Percentiles rank a stretch among this genome's conserved stretches.
These are phyloP conservation scores for Leishmania tropica DNA, from an alignment of 208 protist genomes.

Conservation along the genomic window DNA sequence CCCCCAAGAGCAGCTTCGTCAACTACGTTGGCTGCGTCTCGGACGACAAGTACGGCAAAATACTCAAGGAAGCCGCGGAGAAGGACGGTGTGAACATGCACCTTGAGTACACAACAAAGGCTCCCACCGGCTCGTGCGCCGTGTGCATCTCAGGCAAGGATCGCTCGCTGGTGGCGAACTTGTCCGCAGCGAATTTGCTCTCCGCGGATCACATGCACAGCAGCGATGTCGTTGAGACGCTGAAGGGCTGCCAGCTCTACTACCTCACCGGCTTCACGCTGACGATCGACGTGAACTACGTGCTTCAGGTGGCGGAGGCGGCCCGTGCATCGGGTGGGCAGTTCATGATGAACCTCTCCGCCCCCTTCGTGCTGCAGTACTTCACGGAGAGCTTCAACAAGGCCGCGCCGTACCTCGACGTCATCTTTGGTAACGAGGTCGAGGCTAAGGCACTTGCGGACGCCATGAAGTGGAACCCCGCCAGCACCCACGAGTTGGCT, in stretches of 20 bases:
- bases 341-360: constrained; percentile 96
- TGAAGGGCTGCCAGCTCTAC: constrained; percentile 59
- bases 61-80: constrained; percentile 81
- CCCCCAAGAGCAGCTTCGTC: constrained; percentile 41
- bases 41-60: constrained; percentile 94
- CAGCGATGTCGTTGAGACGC: constrained; percentile 24
- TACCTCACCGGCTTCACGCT: constrained; percentile 97
- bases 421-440: constrained; percentile 97
- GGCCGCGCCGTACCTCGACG: constrained; percentile 93
- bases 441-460: constrained; percentile 92
- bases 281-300: constrained; percentile 92
- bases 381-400: constrained; percentile 92
- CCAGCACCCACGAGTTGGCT: constrained; percentile 87
- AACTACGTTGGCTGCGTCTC: constrained; percentile 95
- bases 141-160: constrained; percentile 96
- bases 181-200: constrained; percentile 97
- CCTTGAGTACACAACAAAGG: constrained; percentile 87
- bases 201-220: constrained; percentile 90
- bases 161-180: constrained; percentile 96
- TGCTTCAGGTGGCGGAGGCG: constrained; percentile 92
- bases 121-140: constrained; percentile 97
- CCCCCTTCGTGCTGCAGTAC: constrained; percentile 96
- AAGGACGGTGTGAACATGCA: constrained; percentile 91
- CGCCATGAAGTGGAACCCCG: constrained; percentile 70
- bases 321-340: constrained; percentile 84